Conservation (phyloP, 140 eudicot genomes). For the Stevia rebaudiana region DNA sequence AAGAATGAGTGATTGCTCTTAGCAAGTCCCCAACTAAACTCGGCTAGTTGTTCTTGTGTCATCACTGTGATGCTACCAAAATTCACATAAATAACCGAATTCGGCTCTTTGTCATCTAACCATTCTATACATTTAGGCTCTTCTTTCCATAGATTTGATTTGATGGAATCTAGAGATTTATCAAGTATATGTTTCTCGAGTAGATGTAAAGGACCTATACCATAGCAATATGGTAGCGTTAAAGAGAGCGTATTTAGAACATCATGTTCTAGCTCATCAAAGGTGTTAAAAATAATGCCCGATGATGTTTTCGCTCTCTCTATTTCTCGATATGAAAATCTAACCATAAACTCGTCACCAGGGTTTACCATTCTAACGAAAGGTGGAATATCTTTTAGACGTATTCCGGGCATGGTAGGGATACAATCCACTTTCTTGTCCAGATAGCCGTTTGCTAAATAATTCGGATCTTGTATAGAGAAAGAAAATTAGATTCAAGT, state of each 20-base stretch:
- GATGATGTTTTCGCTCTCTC: slow-evolving; percentile 25
- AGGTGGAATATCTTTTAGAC: slow-evolving; percentile 35
- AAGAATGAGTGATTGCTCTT: slow-evolving; percentile 37
- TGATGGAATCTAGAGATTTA: slow-evolving; percentile 22
- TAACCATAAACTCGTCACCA: slow-evolving; percentile 30
- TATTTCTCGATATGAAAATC: not conserved
- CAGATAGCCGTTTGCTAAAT: slow-evolving; percentile 31
- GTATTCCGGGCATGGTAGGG: slow-evolving; percentile 41
- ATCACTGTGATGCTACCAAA: slow-evolving; percentile 51
- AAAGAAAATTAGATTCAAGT: not conserved
- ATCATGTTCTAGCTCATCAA: slow-evolving; percentile 34
- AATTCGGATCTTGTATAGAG: slow-evolving; percentile 29
- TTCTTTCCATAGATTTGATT: slow-evolving; percentile 51
- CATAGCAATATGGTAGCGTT: slow-evolving; percentile 28
- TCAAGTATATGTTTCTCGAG: slow-evolving; percentile 25
- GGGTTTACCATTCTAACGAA: slow-evolving; percentile 40
- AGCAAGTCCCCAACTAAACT: slow-evolving; percentile 60
- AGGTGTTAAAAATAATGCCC: slow-evolving; percentile 39
- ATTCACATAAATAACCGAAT: slow-evolving; percentile 49
- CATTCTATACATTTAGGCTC: slow-evolving; percentile 39
- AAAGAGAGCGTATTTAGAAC: slow-evolving; percentile 23
- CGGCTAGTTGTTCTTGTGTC: slow-evolving; percentile 34
- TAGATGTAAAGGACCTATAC: slow-evolving; percentile 36
- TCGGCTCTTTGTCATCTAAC: slow-evolving; percentile 34
- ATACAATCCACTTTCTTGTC: slow-evolving; percentile 36